Evolutionary conservation across 305 asterid species (phyloP), one percentile per base, ranked within the genome.

Genomic region (Fraxinus greggii): DNA sequence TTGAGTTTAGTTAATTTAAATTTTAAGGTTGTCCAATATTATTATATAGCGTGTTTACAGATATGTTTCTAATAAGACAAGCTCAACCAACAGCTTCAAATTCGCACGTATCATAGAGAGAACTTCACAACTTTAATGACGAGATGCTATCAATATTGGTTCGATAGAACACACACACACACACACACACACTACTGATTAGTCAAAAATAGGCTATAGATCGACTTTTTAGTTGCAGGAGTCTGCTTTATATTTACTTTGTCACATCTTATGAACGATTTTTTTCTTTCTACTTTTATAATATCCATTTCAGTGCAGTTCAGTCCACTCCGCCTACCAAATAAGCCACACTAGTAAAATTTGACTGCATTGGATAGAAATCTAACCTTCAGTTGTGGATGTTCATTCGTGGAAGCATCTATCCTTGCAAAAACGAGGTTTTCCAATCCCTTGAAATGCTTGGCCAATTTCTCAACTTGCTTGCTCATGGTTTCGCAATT

Each of bases 381-480:
- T 7, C 42, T 79, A 61, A 90, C 98, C 95, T 89, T 91, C 87
- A 95, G 79, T 10, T 85, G 89, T 5, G 97, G 99, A 83, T 94
- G 97, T 81, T 96, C 99, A 70, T 96, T 96, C 35, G 81, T 69
- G 45, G 99, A 94, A 77, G 97, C 97, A 90, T 96, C 99, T 59
- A 94, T 89, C 82, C 97, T 92, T 75, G 94, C 95, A 80, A 96
- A 96, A 56, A 89, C 88, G 3, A 96, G 92, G 90, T 83, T 83
- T 48, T 90, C 93, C 89, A 94, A 81, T 19, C 99, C 99, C 86
- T 84, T 85, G 91, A 94, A 96, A 92, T 96, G 99, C 91, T 91
- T 96, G 28, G 98, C 97, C 93, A 96, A 81, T 88, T 96, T 96
- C 92, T 96, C 97, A 21, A 94, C 83, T 76, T 96, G 97, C 87